Conservation (phyloP, 1,139 yeast genomes). For the Diutina ranongensis region DNA sequence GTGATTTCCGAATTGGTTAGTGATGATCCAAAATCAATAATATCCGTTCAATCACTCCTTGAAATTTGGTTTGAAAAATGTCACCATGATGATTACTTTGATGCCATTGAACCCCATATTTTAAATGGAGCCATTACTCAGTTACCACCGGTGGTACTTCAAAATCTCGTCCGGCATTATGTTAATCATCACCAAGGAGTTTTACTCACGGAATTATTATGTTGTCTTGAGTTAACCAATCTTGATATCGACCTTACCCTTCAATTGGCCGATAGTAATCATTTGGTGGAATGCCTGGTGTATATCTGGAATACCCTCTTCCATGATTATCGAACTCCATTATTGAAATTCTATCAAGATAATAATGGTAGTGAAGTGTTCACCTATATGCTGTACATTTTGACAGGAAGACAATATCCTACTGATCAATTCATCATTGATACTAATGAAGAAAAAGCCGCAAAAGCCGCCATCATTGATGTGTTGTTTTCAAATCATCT, state of each 20-base stretch:
- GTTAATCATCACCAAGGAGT: constrained; percentile 29
- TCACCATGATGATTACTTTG: constrained; percentile 30
- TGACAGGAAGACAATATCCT: constrained; percentile 74
- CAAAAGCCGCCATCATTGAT: constrained; percentile 39
- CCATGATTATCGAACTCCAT: constrained; percentile 57
- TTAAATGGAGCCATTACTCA: constrained; percentile 29
- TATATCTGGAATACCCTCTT: constrained; percentile 62
- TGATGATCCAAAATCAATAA: background rate
- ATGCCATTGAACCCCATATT: constrained; percentile 39
- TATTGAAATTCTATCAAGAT: constrained; percentile 41
- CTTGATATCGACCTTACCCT: constrained; percentile 68
- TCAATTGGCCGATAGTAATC: constrained; percentile 41
- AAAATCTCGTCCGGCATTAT: constrained; percentile 43
- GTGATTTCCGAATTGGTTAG: background rate
- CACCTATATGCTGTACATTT: constrained; percentile 53
- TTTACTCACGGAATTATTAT: constrained; percentile 50
- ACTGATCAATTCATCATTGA: constrained; percentile 36
- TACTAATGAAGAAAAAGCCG: constrained; percentile 17
- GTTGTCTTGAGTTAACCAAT: constrained; percentile 50
- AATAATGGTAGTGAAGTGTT: constrained; percentile 20
- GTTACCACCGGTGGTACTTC: constrained; percentile 54
- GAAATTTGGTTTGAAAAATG: background rate
- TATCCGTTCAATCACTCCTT: background rate
- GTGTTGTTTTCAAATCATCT: constrained; percentile 34
- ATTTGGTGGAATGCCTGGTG: constrained; percentile 46